Evolutionary conservation across 306 rosid genomes (phyloP).

Genomic region (Herpetospermum pedunculosum): DNA sequence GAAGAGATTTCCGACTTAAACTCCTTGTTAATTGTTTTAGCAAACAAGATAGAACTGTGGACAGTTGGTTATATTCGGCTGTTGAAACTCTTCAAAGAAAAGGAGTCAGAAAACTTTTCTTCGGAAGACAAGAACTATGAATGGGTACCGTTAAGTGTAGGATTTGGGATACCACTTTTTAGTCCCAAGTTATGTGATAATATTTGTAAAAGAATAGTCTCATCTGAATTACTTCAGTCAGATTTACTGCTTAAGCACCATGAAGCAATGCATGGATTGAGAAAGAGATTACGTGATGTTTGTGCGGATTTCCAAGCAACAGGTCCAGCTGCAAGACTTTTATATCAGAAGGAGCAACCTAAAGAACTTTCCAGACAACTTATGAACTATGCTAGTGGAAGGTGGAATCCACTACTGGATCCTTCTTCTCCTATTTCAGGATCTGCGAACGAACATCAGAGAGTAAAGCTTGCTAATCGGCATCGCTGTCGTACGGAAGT

Average conservation of each 20-base stretch:
- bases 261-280: conserved; percentile 71
- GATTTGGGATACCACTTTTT: conserved; percentile 84
- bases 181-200: conserved; percentile 65
- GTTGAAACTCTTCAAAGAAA: conserved; percentile 55
- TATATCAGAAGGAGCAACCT: conserved; percentile 65
- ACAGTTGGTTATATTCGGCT: conserved; percentile 85
- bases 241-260: conserved; percentile 60
- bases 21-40: conserved; percentile 47
- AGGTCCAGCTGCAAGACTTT: conserved; percentile 76
- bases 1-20: conserved; percentile 51
- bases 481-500: conserved; percentile 63
- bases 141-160: conserved; percentile 92
- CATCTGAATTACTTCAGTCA: conserved; percentile 70
- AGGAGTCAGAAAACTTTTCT: conserved; percentile 31
- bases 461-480: conserved; percentile 62
- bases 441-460: conserved; percentile 44
- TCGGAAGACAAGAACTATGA: conserved; percentile 49
- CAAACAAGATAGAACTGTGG: conserved; percentile 53
- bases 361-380: conserved; percentile 49
- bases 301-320: conserved; percentile 77
- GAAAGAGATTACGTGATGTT: conserved; percentile 70
- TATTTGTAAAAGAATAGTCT: conserved; percentile 71
- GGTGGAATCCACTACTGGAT: conserved; percentile 72
- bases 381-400: conserved; percentile 75
- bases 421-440: conserved; percentile 90